Base-by-base conservation (phyloP, 306 rosid genomes). In the Cercis canadensis region DNA sequence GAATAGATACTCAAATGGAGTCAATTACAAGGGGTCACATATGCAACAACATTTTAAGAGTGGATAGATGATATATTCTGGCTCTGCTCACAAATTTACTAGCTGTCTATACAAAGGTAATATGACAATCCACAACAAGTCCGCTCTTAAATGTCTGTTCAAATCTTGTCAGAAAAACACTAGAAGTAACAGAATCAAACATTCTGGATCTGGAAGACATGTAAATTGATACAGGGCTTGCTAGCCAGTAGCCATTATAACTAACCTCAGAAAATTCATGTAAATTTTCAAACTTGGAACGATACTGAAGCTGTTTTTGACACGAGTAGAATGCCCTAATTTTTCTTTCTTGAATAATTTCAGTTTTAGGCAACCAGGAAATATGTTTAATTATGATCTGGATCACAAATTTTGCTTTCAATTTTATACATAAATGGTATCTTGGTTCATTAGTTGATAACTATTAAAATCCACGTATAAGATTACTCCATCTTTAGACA, bases 1-100 rank as follows among this genome's bases (percentile, higher is more conserved):
- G 34, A 72, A 46, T 78, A 75, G 97, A 94, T 82, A 90, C 95
- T 50, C 84, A 72, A 58, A 76, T 79, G 70, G 98, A 94, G 76
- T 73, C 93, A 0, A 69, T 80, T 33, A 62, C 84, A 66, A 84
- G 67, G 51, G 92, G 96, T 41, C 56, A 80, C 76, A 82, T 90
- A 76, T 75, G 86, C 62, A 94, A 94, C 87, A 94, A 94, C 81
- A 86, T 94, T 72, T 83, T 94, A 47, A 84, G 83, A 68, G 97
- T 94, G 55, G 87, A 78, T 11, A 72, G 82, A 67, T 85, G 76
- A 85, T 62, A 66, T 67, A 43, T 54, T 67, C 64, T 54, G 63
- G 67, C 67, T 65, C 62, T 57, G 59, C 58, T 71, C 66, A 21
- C 57, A 36, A 33, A 12, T 16, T 56, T 75, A 70, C 65, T 52